Base-by-base conservation (phyloP, 2,329 filamentous ascomycete genomes). In the Cladosporium oxysporum region DNA sequence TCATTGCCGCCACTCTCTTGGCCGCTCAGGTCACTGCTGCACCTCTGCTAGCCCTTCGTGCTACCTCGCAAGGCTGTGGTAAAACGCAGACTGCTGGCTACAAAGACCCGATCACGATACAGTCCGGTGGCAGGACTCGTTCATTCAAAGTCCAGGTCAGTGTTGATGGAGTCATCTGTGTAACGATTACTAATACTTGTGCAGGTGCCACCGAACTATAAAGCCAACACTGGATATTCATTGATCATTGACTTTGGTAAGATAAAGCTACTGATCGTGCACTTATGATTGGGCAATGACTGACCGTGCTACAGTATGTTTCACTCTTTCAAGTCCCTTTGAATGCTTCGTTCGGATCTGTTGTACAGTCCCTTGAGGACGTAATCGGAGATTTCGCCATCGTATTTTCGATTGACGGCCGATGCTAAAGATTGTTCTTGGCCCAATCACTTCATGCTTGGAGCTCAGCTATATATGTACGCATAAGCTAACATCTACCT, bases 181-280 rank as follows among this genome's bases (percentile, higher is more conserved):
- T 11, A 12, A 35, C 16, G 7, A 21, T 35, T 31, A n/a, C 59
- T 62, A 21, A 62, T n/a, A 21, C 4, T 6, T 21, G 7, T 2
- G 12, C 21, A 62, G 59, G 59, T 62, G 10, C 59, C 59, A 26
- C 29, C 44, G 4, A 52, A 52, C 31, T 62, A 62, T 29, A 37
- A 53, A 18, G 21, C 65, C 3, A 62, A 65, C 41, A 69, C 68
- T 23, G 21, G 31, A 49, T 70, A 70, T 63, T 70, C 72, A 10
- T 64, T 85, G 31, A 82, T 84, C 41, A 74, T 85, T 37, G 83
- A 83, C 6, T 84, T 80, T 69, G 82, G 84, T 66, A 83, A 81
- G 44, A 23, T 21, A 28, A 8, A 33, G 10, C 14, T 12, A 14
- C 29, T 21, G 12, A 18, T 5, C 14, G 11, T 21, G 5, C 16